These are phyloP conservation scores for Vitis vinifera DNA, from an alignment of 164 flowering plant genomes.

Conservation along the genomic window DNA sequence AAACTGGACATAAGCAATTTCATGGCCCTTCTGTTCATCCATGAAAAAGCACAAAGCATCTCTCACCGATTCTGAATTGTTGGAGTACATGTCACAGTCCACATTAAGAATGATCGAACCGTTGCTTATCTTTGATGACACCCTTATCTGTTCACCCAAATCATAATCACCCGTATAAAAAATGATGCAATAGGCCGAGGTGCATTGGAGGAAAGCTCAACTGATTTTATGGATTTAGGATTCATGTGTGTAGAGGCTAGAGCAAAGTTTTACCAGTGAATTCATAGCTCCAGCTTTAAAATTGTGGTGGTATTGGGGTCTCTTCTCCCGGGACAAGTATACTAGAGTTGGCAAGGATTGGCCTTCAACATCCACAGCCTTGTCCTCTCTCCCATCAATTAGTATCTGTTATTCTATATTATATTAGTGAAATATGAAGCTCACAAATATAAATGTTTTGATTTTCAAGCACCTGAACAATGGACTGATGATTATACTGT, in stretches of 20 bases:
- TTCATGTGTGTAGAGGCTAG: no score
- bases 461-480: slow-evolving; percentile 26
- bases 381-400: slow-evolving; percentile 25
- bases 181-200: no score
- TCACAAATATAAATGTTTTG: no score
- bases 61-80: slow-evolving; percentile 32
- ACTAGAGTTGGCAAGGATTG: slow-evolving; percentile 26
- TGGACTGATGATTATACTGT: slow-evolving; percentile 27
- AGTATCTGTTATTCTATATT: slow-evolving; percentile 13
- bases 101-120: not conserved
- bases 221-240: not conserved
- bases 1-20: slow-evolving; percentile 38
- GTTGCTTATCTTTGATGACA: no score
- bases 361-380: slow-evolving; percentile 23
- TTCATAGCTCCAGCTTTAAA: slow-evolving; percentile 42
- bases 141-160: no score
- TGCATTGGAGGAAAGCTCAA: not conserved
- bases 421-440: not conserved
- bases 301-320: slow-evolving; percentile 25
- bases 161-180: no score
- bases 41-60: slow-evolving; percentile 41
- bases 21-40: slow-evolving; percentile 36
- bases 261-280: slow-evolving; percentile 24
- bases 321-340: slow-evolving; percentile 14
- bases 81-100: slow-evolving; percentile 46